Conservation (phyloP, 2,329 filamentous ascomycete genomes). For the Sporothrix mexicana region DNA sequence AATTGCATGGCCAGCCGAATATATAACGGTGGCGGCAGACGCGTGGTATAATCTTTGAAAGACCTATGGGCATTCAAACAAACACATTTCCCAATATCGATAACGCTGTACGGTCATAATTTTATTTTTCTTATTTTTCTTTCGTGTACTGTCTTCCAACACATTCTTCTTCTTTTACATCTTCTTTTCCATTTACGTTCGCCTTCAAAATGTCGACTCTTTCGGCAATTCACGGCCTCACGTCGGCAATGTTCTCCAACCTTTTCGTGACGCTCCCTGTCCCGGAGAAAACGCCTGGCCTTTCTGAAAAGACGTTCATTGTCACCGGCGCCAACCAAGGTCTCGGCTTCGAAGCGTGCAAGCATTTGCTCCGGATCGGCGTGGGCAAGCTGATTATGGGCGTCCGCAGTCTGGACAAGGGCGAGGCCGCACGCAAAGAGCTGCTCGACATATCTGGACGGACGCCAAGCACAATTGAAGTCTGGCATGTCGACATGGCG, state of each 20-base stretch:
- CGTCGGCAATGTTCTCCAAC: constrained; percentile 28
- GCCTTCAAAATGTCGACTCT: constrained; percentile 18
- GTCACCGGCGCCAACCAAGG: constrained; percentile 54
- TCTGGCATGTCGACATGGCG: constrained; percentile 54
- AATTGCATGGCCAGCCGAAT: neutral
- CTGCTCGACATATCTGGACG: constrained; percentile 33
- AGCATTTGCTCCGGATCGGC: constrained; percentile 47
- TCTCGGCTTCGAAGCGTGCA: constrained; percentile 50
- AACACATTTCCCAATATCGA: no score
- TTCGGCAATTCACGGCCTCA: neutral
- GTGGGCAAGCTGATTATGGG: constrained; percentile 49
- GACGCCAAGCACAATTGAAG: constrained; percentile 36
- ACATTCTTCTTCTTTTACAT: no score
- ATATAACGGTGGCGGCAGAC: neutral
- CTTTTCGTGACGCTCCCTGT: constrained; percentile 29
- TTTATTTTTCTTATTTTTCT: no score
- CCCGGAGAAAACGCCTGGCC: constrained; percentile 1
- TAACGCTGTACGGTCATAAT: no score
- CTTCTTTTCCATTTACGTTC: no score
- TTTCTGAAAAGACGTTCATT: constrained; percentile 43
- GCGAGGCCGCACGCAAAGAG: constrained; percentile 40
- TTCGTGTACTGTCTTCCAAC: neutral
- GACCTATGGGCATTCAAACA: no score
- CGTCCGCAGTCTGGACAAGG: constrained; percentile 46
- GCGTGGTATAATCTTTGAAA: no score